Base-by-base conservation (phyloP, 371 early-diverging fungal species). In the Rhizopus stolonifer region DNA sequence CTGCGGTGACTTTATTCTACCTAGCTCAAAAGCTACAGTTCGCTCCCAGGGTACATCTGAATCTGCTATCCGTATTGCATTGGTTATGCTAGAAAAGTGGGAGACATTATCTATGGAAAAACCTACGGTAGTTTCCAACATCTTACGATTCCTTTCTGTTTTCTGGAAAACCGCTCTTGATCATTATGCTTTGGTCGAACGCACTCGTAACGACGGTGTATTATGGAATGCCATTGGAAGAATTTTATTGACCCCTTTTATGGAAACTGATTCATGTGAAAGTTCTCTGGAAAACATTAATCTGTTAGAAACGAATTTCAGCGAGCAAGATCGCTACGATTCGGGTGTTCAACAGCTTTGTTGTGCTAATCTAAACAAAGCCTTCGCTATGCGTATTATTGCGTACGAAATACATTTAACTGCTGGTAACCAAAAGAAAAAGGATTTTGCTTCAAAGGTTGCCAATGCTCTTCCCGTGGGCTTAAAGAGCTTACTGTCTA, bases 81-180 rank as follows among this genome's bases (percentile, higher is more conserved):
- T 63, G 14, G 70, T 67, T 46, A 29, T 71, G 3, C 42, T 77
- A 9, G 43, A 49, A 10, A 51, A 65, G 5, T 77, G 74, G 74
- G 69, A 73, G 32, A 51, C 51, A n/a, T 46, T 73, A 6, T 66
- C 62, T 3, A 46, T 59, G 6, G 61, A 67, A 21, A 70, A 69
- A 18, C 77, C 77, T 7, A 60, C 74, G 1, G 68, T 71, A 0
- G 25, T 69, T 13, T 77, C 77, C 11, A 73, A 64, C 23, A 56
- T 65, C 2, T 32, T 77, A 22, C 64, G 68, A 2, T 77, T 77
- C 43, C 38, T 77, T n/a, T 64, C 71, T 4, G 67, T 72, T 1
- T 77, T 77, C 50, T 77, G 77, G 77, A 52, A 69, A 26, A 67
- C 69, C 1, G 74, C 77, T 0, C 70, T 67, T 38, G 70, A 73